Evolutionary conservation across 2,329 filamentous ascomycete species (phyloP).

Genomic region (Trichoderma aggressivum): DNA sequence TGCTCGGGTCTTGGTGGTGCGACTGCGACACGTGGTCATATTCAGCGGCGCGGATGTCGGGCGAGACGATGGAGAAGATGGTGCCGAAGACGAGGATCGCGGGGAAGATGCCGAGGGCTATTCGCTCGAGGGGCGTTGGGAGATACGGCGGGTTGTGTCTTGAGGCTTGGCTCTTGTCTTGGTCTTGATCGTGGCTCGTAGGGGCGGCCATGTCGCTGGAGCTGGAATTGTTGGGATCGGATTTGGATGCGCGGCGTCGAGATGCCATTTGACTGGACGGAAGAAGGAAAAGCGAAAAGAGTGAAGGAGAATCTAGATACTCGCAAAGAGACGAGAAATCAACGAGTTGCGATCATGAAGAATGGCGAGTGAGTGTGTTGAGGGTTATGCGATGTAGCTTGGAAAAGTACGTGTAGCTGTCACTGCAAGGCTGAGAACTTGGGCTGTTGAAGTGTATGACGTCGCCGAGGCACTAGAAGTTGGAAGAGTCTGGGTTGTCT

Average conservation of each 20-base stretch:
- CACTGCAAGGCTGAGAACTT: neutral
- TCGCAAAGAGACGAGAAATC: neutral
- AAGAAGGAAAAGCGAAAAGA: neutral
- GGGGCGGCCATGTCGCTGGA: conserved; percentile 11
- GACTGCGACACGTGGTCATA: conserved; percentile 63
- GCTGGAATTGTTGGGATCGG: neutral
- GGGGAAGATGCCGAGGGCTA: conserved; percentile 70
- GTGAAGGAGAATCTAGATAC: neutral
- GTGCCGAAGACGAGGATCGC: conserved; percentile 75
- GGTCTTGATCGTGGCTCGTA: conserved; percentile 16
- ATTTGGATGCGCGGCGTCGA: neutral
- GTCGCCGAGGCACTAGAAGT: conserved; percentile 8
- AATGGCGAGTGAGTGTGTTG: neutral
- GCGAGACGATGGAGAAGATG: conserved; percentile 74
- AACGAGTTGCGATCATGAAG: neutral
- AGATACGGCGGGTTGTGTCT: conserved; percentile 56
- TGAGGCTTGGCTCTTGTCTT: conserved; percentile 21
- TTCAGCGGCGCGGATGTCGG: conserved; percentile 59
- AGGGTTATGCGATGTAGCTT: neutral
- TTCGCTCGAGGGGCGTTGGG: conserved; percentile 65
- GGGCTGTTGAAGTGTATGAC: conserved; percentile 1
- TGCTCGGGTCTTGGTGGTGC: conserved; percentile 52
- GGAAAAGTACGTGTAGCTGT: neutral
- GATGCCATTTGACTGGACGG: neutral
- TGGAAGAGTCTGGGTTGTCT: neutral